Evolutionary conservation across 2,329 filamentous ascomycete species (phyloP), one percentile per base, ranked within the genome.

Genomic region (Pyrenophora graminea): DNA sequence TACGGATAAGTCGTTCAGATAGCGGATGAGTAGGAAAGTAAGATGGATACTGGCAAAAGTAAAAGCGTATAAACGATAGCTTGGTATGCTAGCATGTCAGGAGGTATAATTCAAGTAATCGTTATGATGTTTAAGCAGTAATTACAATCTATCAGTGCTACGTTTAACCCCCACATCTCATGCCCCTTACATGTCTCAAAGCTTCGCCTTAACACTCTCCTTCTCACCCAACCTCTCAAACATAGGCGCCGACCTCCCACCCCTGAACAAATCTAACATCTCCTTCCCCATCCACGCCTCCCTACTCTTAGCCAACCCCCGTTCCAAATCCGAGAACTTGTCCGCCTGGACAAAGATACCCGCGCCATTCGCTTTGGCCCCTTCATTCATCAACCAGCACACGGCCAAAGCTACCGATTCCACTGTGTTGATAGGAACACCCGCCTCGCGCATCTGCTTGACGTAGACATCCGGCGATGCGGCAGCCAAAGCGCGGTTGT

Each of bases 241-340:
- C 36, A 73, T 30, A 6, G 63, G 60, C 25, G 70, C 66, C 13
- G 59, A 59, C 40, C 78, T 68, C 2, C 78, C 78, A 18, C 77
- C 75, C 33, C 77, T 62, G 50, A 80, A 80, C 60, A 79, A 56
- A 9, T 74, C 72, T 66, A 81, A 62, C 78, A 80, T 80, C 61
- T 81, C 78, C 55, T 73, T 76, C 0, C 77, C 72, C 77, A 80
- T 79, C 79, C 79, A 81, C 39, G 61, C 58, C 53, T 71, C 71
- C 51, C 78, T 72, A 17, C 66, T 69, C 63, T 71, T 79, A 21
- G 78, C 78, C 44, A 80, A 64, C 0, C 78, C 78, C 18, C 67
- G 64, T 55, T 81, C 79, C 18, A 80, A 48, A 64, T 81, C 79
- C 39, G 66, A 65, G 51, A 74, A 71, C 47, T 61, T 66, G 33